phyloP scores from a whole-genome alignment of 169 alveolate genomes.

The Blepharisma undulans region DNA sequence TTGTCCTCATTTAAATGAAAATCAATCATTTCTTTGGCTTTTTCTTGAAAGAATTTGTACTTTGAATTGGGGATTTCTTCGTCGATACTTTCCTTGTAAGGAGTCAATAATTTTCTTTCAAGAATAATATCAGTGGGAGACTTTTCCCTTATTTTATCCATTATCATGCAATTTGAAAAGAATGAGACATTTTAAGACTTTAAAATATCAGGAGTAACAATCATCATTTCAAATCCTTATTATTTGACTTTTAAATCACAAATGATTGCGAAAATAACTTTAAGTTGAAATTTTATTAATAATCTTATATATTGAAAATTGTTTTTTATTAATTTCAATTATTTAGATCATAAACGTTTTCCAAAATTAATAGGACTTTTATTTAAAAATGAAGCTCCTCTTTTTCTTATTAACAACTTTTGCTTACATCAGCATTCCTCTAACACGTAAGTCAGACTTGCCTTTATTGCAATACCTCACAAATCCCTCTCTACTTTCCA shows the following conservation, averaged over 20 bases:
- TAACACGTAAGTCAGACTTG: background rate
- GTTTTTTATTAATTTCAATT: background rate
- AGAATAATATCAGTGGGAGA: constrained; percentile 15
- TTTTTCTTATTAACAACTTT: background rate
- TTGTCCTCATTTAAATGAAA: constrained; percentile 1
- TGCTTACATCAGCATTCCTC: background rate
- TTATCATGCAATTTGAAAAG: background rate
- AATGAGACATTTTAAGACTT: background rate
- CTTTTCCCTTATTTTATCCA: constrained; percentile 1
- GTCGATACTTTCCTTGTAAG: background rate
- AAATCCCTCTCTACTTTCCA: background rate
- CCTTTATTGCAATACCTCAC: background rate
- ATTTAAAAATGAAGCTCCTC: background rate
- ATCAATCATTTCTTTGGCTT: constrained; percentile 22
- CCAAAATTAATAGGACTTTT: background rate
- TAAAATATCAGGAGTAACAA: background rate
- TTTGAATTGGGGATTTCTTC: background rate
- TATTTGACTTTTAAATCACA: too few relatives aligned
- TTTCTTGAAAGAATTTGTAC: background rate
- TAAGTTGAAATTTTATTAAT: too few relatives aligned
- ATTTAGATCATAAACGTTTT: background rate
- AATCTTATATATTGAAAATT: background rate
- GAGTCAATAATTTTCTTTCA: background rate
- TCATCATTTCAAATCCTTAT: background rate
- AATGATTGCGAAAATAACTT: too few relatives aligned